Evolutionary conservation across 2,329 filamentous ascomycete species (phyloP), one percentile per base, ranked within the genome.

Genomic region (Colletotrichum higginsianum): DNA sequence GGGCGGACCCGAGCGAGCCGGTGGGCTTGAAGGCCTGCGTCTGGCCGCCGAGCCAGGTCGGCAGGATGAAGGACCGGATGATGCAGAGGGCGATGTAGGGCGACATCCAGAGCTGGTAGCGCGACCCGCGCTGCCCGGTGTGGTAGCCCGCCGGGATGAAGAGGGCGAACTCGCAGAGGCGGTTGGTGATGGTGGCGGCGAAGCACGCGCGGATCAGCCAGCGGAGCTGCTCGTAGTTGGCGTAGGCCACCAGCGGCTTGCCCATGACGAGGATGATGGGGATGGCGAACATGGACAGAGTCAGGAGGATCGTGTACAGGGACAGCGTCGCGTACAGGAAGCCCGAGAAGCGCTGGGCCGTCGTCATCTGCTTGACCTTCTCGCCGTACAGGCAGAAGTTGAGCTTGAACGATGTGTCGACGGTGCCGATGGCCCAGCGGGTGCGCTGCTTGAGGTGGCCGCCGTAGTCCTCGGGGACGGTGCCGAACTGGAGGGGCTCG

Each of bases 71-170:
- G 1, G 88, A 85, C 3, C 88, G 87, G 62, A 90, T 79, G 65
- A 91, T 85, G 75, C 86, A 88, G 13, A 89, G 81, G 0, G 88
- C 87, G 71, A 90, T 88, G 78, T 90, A 91, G 0, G 89, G 88
- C 8, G 88, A 85, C 88, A 91, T 91, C 88, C 89, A 91, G 38
- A 91, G 81, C 78, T 89, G 86, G 73, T 87, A 87, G 4, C 87
- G 83, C 2, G 85, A 84, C 49, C 87, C 87, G 65, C 88, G 84
- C 78, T 89, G 88, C 4, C 87, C 88, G 13, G 87, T 88, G 77
- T 89, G 86, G 76, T 90, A 90, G 23, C 89, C 88, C 1, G 87
- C 84, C 0, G 89, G 88, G 15, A 89, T 83, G 77, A 86, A 90
- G n/a, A 89, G 83, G n/a, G 86, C 81, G 70, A 88, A 85, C 76